Evolutionary conservation across 2,329 filamentous ascomycete genomes (phyloP), one percentile per base, ranked within the genome.

Genomic region (Monilinia polystroma): DNA sequence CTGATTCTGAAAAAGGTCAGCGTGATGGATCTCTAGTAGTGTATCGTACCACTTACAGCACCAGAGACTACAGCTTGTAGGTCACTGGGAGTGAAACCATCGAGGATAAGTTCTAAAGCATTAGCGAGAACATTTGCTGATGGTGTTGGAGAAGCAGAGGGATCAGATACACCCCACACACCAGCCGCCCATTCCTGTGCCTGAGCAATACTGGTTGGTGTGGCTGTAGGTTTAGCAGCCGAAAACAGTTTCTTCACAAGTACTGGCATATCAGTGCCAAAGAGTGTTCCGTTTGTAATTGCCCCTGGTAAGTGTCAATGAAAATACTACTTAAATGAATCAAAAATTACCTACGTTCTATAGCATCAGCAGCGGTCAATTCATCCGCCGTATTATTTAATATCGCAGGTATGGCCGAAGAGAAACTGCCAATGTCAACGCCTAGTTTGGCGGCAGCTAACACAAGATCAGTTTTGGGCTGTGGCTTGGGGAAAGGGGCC

Each of bases 211-310:
- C 68, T 70, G 2, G 72, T 72, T n/a, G 74, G 75, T 43, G 69
- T 72, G 2, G 70, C 63, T 7, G 74, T 73, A 18, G 76, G 70
- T 20, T 70, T 68, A n/a, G 72, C 72, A 18, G 70, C 67, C 55
- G 68, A 66, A 54, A 67, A 70, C 1, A 72, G 47, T n/a, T 69
- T 70, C 47, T 66, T 67, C 4, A 68, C 56, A 20, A 68, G 51
- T 16, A 63, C 65, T 26, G 67, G 64, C 10, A 69, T 60, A 43
- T 71, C 68, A 10, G 69, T 69, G 4, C 66, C 68, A 20, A 55
- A 20, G n/a, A 71, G 52, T 8, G 67, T 70, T 18, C 69, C 71
- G 66, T 70, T 67, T 23, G 49, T 60, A 66, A 72, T 69, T 35
- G 69, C 52, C 41, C 7, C 63, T 64, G 6, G n/a, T n/a, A n/a